phyloP scores from a whole-genome alignment of 176 grass and related monocot genomes.

The Aegilops longissima region DNA sequence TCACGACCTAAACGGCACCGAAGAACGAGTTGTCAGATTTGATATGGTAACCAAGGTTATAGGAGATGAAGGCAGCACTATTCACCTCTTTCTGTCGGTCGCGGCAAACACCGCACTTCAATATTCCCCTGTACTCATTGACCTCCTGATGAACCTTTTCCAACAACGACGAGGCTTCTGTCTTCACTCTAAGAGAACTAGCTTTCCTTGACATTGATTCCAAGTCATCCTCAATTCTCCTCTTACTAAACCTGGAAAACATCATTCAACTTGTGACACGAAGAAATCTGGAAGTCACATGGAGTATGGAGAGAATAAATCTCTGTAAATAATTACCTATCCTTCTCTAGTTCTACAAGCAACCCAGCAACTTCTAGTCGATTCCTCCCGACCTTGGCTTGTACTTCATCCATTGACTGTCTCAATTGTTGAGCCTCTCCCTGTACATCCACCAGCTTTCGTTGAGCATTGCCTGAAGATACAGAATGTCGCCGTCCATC shows the following conservation, averaged over 20 bases:
- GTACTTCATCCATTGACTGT: conserved; percentile 46
- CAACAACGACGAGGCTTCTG: conserved; percentile 50
- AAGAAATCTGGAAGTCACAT: conserved; percentile 4
- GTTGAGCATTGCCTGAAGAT: conserved; percentile 48
- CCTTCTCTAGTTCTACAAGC: conserved; percentile 75
- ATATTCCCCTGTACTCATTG: conserved; percentile 72
- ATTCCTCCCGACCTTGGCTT: conserved; percentile 54
- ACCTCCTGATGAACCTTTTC: conserved; percentile 75
- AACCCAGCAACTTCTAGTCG: conserved; percentile 55
- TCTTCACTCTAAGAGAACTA: conserved; percentile 54
- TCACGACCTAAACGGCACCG: conserved; percentile 56
- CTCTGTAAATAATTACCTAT: conserved; percentile 48
- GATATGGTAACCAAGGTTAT: not conserved
- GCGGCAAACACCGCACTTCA: conserved; percentile 75
- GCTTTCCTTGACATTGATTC: conserved; percentile 77
- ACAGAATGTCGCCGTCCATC: conserved; percentile 53
- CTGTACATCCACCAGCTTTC: conserved; percentile 56
- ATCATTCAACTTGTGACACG: not conserved
- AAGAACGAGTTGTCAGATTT: conserved; percentile 3
- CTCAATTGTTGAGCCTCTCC: conserved; percentile 51
- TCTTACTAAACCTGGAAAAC: conserved; percentile 72
- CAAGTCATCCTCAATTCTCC: conserved; percentile 74
- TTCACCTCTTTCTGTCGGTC: conserved; percentile 82
- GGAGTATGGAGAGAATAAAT: not conserved
- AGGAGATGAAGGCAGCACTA: not conserved